A percentile compares a stretch with the other conserved stretches of the same genome.
Conservation (phyloP, 805 yeast genomes). For the Kodamaea restingae region DNA sequence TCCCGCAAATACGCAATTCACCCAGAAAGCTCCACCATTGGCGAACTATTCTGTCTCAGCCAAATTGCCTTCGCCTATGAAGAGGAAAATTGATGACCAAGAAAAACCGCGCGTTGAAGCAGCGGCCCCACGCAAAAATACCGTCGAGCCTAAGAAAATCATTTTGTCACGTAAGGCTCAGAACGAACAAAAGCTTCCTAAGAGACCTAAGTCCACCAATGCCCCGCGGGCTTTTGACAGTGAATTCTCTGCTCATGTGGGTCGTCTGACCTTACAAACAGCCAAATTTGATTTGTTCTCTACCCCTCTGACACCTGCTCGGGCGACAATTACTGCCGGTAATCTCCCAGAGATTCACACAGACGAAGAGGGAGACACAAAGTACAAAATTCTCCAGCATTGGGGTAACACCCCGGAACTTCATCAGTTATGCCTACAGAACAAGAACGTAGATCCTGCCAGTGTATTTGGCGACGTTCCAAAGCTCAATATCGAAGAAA, state of each 20-base stretch:
- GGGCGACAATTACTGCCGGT: slow-evolving; percentile 14
- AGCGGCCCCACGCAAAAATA: slow-evolving; percentile 24
- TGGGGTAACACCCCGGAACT: slow-evolving; percentile 42
- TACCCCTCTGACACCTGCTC: slow-evolving; percentile 4
- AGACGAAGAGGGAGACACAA: slow-evolving; percentile 33
- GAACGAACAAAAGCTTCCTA: slow-evolving; percentile 2
- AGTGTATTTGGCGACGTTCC: slow-evolving; percentile 73
- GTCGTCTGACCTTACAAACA: no score
- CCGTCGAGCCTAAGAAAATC: slow-evolving; percentile 25
- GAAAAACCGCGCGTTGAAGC: slow-evolving; percentile 14
- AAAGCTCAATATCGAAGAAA: slow-evolving; percentile 63
- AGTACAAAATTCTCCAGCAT: slow-evolving; percentile 21
- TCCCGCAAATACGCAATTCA: slow-evolving; percentile 26
- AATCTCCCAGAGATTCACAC: slow-evolving; percentile 39
- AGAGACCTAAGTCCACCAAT: not conserved
- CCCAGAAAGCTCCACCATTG: slow-evolving; percentile 13
- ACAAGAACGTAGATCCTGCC: slow-evolving; percentile 53
- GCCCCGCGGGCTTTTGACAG: no score
- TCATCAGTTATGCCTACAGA: slow-evolving; percentile 22
- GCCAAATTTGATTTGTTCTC: slow-evolving; percentile 3
- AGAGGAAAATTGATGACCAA: slow-evolving; percentile 9
- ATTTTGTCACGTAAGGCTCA: slow-evolving; percentile 15
- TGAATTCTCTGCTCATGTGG: not conserved
- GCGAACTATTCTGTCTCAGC: slow-evolving; percentile 10
- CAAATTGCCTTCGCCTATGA: slow-evolving; percentile 15